phyloP scores from a whole-genome alignment of 345 rosid genomes.

The Eucalyptus pauciflora region DNA sequence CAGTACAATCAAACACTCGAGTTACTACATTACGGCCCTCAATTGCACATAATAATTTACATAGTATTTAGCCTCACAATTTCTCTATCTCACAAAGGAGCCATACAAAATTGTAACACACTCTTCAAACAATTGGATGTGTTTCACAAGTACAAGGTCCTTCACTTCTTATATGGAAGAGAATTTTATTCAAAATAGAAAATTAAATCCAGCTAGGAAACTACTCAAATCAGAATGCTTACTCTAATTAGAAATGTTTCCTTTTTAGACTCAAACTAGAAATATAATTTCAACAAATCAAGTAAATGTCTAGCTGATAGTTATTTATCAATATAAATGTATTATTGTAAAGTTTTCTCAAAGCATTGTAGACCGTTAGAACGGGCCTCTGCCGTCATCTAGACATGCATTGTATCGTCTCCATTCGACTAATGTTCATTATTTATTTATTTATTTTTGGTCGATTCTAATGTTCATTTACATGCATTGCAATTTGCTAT shows the following conservation, averaged over 20 bases:
- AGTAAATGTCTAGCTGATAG: too few relatives aligned
- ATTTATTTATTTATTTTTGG: too few relatives aligned
- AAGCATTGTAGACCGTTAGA: not conserved
- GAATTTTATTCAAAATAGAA: not conserved
- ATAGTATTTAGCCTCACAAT: not conserved
- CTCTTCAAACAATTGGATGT: not conserved
- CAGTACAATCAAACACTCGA: not conserved
- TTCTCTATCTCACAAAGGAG: not conserved
- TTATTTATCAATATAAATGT: too few relatives aligned
- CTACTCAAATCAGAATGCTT: not conserved
- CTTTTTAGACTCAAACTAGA: not conserved
- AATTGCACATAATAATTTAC: not conserved
- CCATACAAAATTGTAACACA: not conserved
- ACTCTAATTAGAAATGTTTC: not conserved
- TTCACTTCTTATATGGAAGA: not conserved
- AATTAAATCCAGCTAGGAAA: not conserved
- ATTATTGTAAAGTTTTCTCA: too few relatives aligned
- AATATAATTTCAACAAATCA: too few relatives aligned
- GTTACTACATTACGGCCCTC: not conserved
- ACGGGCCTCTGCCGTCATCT: not conserved
- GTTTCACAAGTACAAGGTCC: not conserved
- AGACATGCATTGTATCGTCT: not conserved
- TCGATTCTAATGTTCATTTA: not conserved
- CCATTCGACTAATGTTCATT: not conserved
- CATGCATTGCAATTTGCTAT: not conserved